A percentile compares a stretch with the other conserved stretches of the same genome.
phyloP scores from a whole-genome alignment of 768 basidiomycete genomes.

The Strobilomyces echinocephalus region DNA sequence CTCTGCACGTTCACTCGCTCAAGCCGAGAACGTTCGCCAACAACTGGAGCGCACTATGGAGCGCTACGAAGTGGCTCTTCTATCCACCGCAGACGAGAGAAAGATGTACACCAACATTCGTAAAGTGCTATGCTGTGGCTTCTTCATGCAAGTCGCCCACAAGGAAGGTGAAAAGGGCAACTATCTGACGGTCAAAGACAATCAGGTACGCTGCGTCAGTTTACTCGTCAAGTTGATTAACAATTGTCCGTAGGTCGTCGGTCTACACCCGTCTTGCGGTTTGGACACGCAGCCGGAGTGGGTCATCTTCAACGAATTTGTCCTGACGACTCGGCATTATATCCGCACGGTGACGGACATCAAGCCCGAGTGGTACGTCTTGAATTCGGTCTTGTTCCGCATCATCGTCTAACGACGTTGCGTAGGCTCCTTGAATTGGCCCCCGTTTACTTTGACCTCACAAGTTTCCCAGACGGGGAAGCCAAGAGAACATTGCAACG shows the following conservation, averaged over 20 bases:
- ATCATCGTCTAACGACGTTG: background rate
- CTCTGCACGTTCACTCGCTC: slow-evolving; percentile 72
- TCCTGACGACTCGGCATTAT: slow-evolving; percentile 81
- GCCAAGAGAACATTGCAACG: slow-evolving; percentile 62
- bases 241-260: slow-evolving; percentile 12
- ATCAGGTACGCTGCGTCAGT: slow-evolving; percentile 53
- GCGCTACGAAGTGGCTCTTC: slow-evolving; percentile 72
- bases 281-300: slow-evolving; percentile 85
- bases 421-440: slow-evolving; percentile 62
- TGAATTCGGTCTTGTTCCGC: background rate
- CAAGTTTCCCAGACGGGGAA: slow-evolving; percentile 62
- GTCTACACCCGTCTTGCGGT: slow-evolving; percentile 76
- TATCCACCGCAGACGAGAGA: slow-evolving; percentile 63
- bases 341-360: slow-evolving; percentile 91
- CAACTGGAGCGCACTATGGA: slow-evolving; percentile 93
- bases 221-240: background rate
- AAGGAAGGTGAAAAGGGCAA: slow-evolving; percentile 86
- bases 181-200: slow-evolving; percentile 92
- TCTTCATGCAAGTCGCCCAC: slow-evolving; percentile 98
- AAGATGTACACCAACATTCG: slow-evolving; percentile 74
- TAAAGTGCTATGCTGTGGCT: slow-evolving; percentile 83
- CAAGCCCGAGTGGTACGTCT: slow-evolving; percentile 73
- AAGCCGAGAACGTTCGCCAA: slow-evolving; percentile 90
- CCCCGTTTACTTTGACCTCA: slow-evolving; percentile 63
- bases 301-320: slow-evolving; percentile 94